These are phyloP conservation scores for Durotheca rogersii DNA, from an alignment of 495 filamentous ascomycete species.

Conservation along the genomic window DNA sequence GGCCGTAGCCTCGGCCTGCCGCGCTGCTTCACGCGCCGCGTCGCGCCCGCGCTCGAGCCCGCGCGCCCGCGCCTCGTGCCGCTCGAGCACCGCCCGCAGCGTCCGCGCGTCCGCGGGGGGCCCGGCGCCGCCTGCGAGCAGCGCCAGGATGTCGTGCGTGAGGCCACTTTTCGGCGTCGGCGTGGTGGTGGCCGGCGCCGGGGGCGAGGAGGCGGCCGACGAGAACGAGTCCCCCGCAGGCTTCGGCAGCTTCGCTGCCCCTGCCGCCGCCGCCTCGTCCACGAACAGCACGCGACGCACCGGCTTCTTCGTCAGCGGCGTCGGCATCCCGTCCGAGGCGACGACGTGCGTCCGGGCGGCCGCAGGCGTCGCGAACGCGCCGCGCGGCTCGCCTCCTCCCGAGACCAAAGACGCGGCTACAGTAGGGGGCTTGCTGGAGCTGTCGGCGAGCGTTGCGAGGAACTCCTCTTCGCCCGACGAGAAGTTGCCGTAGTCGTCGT, in stretches of 20 bases:
- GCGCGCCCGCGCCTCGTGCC: constrained; percentile 54
- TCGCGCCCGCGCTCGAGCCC: constrained; percentile 65
- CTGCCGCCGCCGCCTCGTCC: too few species aligned
- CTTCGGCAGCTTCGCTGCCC: not conserved
- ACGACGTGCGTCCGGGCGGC: constrained; percentile 1
- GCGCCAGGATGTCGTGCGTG: constrained; percentile 48
- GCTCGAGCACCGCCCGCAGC: constrained; percentile 49
- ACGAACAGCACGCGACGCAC: constrained; percentile 28
- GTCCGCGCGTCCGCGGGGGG: too few species aligned
- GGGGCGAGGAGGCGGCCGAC: not conserved
- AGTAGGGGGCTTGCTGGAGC: constrained; percentile 7
- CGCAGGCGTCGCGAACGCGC: constrained; percentile 18
- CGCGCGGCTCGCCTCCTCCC: constrained; percentile 10
- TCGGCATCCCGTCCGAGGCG: constrained; percentile 27
- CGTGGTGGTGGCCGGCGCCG: constrained; percentile 7
- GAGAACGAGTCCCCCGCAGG: not conserved
- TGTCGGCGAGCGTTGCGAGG: constrained; percentile 17
- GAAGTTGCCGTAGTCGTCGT: constrained; percentile 29
- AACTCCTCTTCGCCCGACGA: constrained; percentile 27
- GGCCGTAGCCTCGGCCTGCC: constrained; percentile 61
- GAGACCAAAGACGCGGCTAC: too few species aligned
- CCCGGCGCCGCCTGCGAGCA: constrained; percentile 55
- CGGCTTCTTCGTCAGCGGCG: constrained; percentile 30
- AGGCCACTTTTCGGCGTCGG: constrained; percentile 39
- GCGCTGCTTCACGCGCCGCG: constrained; percentile 58